A percentile compares a stretch with the other conserved stretches of the same genome.
phyloP scores from a whole-genome alignment of 306 rosid genomes.

The Rubus idaeus region DNA sequence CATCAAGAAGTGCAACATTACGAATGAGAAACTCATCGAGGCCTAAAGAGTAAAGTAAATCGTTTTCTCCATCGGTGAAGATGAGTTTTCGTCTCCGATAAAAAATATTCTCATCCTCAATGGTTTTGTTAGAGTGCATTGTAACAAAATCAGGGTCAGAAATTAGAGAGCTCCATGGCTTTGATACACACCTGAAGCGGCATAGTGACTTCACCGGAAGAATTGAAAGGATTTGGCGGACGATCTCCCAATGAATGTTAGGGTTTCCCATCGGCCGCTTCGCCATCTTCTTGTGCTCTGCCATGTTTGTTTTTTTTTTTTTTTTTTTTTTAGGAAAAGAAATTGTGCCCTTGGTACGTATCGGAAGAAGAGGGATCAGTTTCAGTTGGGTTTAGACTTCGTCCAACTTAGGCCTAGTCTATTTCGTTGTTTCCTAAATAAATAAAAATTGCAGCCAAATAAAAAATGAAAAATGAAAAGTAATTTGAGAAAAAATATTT shows the following conservation, averaged over 20 bases:
- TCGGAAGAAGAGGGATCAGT: too few species aligned
- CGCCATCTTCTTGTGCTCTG: not conserved
- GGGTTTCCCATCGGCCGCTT: not conserved
- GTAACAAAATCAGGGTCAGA: not conserved
- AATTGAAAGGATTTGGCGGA: not conserved
- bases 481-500: too few species aligned
- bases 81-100: not conserved
- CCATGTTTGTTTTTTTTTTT: too few species aligned
- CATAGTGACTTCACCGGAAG: conserved; percentile 1
- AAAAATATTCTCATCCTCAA: not conserved
- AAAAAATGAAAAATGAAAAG: too few species aligned
- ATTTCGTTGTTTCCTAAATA: too few species aligned
- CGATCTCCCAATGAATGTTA: not conserved
- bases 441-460: too few species aligned
- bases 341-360: too few species aligned
- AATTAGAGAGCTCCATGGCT: not conserved
- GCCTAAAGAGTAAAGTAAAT: not conserved
- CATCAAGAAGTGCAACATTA: too few species aligned
- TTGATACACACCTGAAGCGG: not conserved
- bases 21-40: not conserved
- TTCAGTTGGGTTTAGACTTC: too few species aligned
- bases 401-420: too few species aligned
- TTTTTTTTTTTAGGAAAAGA: too few species aligned
- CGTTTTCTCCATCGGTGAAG: not conserved
- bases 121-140: not conserved